These are phyloP conservation scores for Vigna mungo DNA, from an alignment of 306 rosid genomes.

Conservation along the genomic window DNA sequence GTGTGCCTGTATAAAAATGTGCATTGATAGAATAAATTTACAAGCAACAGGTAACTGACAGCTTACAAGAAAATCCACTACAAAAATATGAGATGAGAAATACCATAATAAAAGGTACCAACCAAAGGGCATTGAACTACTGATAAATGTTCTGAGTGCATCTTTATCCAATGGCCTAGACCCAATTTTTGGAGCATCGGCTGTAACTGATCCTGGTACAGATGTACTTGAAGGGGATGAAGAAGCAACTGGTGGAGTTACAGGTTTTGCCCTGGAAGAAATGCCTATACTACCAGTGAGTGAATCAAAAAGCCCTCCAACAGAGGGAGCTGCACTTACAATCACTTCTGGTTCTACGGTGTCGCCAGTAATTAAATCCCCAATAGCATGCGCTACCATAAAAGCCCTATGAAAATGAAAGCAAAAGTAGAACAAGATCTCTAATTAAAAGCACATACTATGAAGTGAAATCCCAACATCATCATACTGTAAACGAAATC, in stretches of 20 bases:
- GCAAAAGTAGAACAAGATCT: conserved; percentile 41
- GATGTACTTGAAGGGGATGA: conserved; percentile 59
- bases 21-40: conserved; percentile 39
- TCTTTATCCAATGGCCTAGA: conserved; percentile 85
- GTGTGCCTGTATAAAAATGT: conserved; percentile 69
- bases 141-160: conserved; percentile 82
- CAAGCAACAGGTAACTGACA: conserved; percentile 42
- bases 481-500: conserved; percentile 25
- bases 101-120: conserved; percentile 80
- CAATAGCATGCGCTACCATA: conserved; percentile 90
- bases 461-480: conserved; percentile 32
- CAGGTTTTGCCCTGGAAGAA: conserved; percentile 85
- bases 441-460: conserved; percentile 29
- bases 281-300: conserved; percentile 93
- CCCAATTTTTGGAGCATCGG: conserved; percentile 73
- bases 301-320: conserved; percentile 93
- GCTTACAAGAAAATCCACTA: conserved; percentile 37
- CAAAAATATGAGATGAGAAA: conserved; percentile 57
- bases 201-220: conserved; percentile 62
- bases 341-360: conserved; percentile 84
- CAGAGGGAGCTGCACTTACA: conserved; percentile 80
- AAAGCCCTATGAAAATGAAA: conserved; percentile 66
- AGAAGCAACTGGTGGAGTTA: conserved; percentile 74
- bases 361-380: conserved; percentile 84
- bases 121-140: conserved; percentile 99